Percentiles rank a stretch among this genome's conserved stretches.
phyloP scores from a whole-genome alignment of 371 early-diverging fungal genomes.

The Mucor plumbeus region DNA sequence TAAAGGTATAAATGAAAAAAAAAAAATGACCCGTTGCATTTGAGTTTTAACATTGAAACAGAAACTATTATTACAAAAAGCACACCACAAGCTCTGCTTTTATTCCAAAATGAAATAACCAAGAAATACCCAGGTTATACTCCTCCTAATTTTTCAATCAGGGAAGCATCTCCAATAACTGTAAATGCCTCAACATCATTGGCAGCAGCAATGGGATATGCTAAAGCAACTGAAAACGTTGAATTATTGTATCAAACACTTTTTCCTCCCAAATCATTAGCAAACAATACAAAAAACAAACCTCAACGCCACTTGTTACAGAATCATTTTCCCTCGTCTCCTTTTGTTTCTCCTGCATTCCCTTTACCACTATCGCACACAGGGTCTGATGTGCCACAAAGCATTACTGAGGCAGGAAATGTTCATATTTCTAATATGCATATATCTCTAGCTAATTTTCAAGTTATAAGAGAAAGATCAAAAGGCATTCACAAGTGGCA shows the following conservation, averaged over 20 bases:
- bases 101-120: constrained; percentile 59
- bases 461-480: constrained; percentile 59
- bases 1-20: not conserved
- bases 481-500: constrained; percentile 48
- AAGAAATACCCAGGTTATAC: constrained; percentile 67
- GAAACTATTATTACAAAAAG: constrained; percentile 51
- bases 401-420: constrained; percentile 67
- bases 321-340: constrained; percentile 2
- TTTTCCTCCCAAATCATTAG: constrained; percentile 7
- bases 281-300: not conserved
- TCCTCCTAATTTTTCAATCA: constrained; percentile 32
- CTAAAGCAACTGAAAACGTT: not conserved
- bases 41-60: not conserved
- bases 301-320: constrained; percentile 2
- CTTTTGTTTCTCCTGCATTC: constrained; percentile 4
- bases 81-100: constrained; percentile 64
- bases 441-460: constrained; percentile 60
- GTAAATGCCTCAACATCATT: constrained; percentile 19
- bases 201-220: constrained; percentile 8
- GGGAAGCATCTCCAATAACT: constrained; percentile 16
- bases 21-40: no score
- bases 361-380: constrained; percentile 6
- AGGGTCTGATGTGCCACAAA: constrained; percentile 47
- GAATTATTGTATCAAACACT: constrained; percentile 16
- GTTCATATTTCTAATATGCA: constrained; percentile 65